Evolutionary conservation across 2,329 filamentous ascomycete genomes (phyloP), one percentile per base, ranked within the genome.

Genomic region (Pseudogymnoascus sp.): DNA sequence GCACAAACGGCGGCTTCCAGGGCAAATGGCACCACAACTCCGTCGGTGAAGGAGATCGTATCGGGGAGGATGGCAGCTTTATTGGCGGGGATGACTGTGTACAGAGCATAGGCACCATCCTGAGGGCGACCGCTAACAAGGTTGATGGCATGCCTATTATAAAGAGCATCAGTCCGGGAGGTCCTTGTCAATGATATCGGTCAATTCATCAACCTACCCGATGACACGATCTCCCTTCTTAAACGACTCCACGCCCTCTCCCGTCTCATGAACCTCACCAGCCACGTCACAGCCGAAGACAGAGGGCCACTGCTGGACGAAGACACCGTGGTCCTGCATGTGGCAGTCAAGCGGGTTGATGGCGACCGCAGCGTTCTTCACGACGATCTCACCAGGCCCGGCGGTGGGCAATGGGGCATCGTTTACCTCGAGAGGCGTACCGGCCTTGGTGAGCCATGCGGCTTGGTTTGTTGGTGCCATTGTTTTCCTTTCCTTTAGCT

Each of bases 321-420:
- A 17, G 10, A 65, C 60, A 2, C 50, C 62, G 11, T 15, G 62
- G 15, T 66, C 42, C 63, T 19, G 65, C 63, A 7, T 59, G 60
- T 23, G 64, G 5, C 60, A 72, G 65, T 80, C 78, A 17, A 78
- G 71, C 1, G 75, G 76, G 65, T 79, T 79, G 42, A 80, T 73
- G 5, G 76, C 77, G 4, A 78, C 66, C 7, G 76, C 76, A 35
- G 64, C 62, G 61, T 76, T 76, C 38, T 74, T 74, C 64, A 80
- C 69, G 7, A 77, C 69, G 19, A 80, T 70, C 62, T 79, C 70
- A 38, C 74, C 70, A 0, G 68, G 63, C 0, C 70, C 72, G 0
- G 78, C 76, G 5, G 66, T 64, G 0, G 73, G 74, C 61, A 78
- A 77, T 1, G 76, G 73, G 9, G 76, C 76, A 5, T 69, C 65